Base-by-base conservation (phyloP, 2,329 filamentous ascomycete species). In the Escovopsis sp. region DNA sequence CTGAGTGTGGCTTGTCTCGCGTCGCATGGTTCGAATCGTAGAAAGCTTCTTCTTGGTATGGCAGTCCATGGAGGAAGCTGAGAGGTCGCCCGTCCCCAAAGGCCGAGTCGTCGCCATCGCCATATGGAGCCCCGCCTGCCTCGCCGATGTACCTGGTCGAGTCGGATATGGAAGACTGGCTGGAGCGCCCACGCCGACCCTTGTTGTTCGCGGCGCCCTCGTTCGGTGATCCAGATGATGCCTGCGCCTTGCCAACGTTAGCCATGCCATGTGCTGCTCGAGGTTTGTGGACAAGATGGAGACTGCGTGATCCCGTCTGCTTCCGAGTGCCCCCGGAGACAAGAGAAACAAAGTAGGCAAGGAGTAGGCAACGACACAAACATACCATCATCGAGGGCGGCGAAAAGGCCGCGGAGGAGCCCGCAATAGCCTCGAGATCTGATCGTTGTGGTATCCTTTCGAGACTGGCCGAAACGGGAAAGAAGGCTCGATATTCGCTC, bases 141-240 rank as follows among this genome's bases (percentile, higher is more conserved):
- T 94, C 87, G 38, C 86, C 94, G 54, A 94, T 84, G 71, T 94
- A 87, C 61, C 94, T 85, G 60, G 72, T 85, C 41, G 87, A 81
- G 60, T 94, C 86, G 56, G 82, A 90, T 55, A 93, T 75, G 38
- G 71, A 76, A 34, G 74, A 61, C 48, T 73, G 68, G 50, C 59
- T 69, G 40, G 57, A 57, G 55, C 74, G 70, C 45, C 70, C 70
- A 50, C 70, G 70, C 55, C 69, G 68, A 54, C 56, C 69, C 46
- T 67, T 58, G 56, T 73, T 71, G 55, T 62, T 71, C 51, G 60
- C 62, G 54, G 68, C 65, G 55, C 63, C 60, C 61, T 73, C 63
- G 58, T 53, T 56, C 50, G 62, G 66, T 56, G 64, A 63, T 53
- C 66, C 65, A 57, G 67, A 67, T 55, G 70, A 72, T 62, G 70